Evolutionary conservation across 1,284 basidiomycete genomes (phyloP), one percentile per base, ranked within the genome.

Genomic region (Athelia sp.): DNA sequence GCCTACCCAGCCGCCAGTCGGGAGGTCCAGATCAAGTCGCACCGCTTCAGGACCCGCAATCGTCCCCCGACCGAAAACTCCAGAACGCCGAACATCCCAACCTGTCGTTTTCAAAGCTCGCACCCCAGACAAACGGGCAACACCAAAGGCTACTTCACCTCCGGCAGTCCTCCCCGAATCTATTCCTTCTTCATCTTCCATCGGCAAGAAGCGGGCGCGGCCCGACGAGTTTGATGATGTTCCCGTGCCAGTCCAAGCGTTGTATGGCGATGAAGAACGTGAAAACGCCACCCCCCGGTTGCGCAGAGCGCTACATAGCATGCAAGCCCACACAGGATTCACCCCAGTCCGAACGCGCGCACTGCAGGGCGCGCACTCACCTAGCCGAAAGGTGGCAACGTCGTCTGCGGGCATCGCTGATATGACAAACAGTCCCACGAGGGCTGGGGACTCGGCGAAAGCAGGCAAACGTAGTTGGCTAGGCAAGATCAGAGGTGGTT

Each of bases 191-290:
- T 29, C n/a, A 18, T 31, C n/a, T 22, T 22, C n/a, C 10, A 61
- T 62, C 18, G 81, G 84, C 19, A 82, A 81, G 67, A 89, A 88
- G 62, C 76, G 87, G 8, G 75, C 78, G 26, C 80, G 79, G 23
- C 86, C 87, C 2, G 87, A 87, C 49, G 86, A 89, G 56, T 84
- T 84, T 54, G 84, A 86, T 45, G 69, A 75, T 51, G 77, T 71
- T 43, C 61, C 67, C 44, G 63, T 82, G 17, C 81, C 84, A 18
- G 75, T 77, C 0, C 81, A 83, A 59, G 36, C 36, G 15, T n/a
- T 40, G n/a, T 40, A 40, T 40, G 80, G 8, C 4, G 81, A 78
- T 17, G 64, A 68, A 48, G 66, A 70, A 34, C 48, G 54, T 21
- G 73, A 76, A 53, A 72, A 68, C 24, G 70, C 70, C 24, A 82